These are phyloP conservation scores for Pleurotus eryngii DNA, from an alignment of 768 basidiomycete genomes.

Conservation along the genomic window DNA sequence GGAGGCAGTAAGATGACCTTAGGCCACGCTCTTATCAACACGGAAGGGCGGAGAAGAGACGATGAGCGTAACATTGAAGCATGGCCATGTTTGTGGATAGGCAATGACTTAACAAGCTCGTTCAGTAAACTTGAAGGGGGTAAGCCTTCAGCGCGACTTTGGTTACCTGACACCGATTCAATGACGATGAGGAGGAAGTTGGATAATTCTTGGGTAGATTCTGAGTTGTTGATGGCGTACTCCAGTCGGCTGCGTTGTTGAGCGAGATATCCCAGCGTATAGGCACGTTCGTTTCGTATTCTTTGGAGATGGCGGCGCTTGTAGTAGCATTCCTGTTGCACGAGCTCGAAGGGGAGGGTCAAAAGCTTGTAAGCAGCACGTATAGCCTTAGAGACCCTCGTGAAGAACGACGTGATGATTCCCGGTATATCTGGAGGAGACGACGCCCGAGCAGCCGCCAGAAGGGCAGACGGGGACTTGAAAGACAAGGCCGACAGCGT, in stretches of 20 bases:
- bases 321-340: slow-evolving; percentile 62
- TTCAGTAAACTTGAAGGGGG: not conserved
- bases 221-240: slow-evolving; percentile 22
- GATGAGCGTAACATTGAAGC: slow-evolving; percentile 23
- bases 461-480: slow-evolving; percentile 14
- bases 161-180: not conserved
- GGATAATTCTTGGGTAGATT: slow-evolving; percentile 14
- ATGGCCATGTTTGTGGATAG: slow-evolving; percentile 26
- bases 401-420: slow-evolving; percentile 14
- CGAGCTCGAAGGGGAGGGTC: slow-evolving; percentile 57
- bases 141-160: not conserved
- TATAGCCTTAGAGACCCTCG: slow-evolving; percentile 13
- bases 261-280: slow-evolving; percentile 61
- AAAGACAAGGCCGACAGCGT: not conserved
- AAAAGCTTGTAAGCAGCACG: slow-evolving; percentile 22
- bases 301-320: slow-evolving; percentile 58
- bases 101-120: slow-evolving; percentile 20
- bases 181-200: slow-evolving; percentile 17
- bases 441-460: slow-evolving; percentile 9
- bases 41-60: slow-evolving; percentile 63
- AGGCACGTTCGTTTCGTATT: slow-evolving; percentile 66
- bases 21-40: slow-evolving; percentile 77
- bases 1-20: slow-evolving; percentile 76
- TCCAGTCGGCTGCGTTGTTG: slow-evolving; percentile 47
- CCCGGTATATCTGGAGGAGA: slow-evolving; percentile 16